Evolutionary conservation across 1,139 yeast species (phyloP).

Genomic region (Fermentozyma sake): DNA sequence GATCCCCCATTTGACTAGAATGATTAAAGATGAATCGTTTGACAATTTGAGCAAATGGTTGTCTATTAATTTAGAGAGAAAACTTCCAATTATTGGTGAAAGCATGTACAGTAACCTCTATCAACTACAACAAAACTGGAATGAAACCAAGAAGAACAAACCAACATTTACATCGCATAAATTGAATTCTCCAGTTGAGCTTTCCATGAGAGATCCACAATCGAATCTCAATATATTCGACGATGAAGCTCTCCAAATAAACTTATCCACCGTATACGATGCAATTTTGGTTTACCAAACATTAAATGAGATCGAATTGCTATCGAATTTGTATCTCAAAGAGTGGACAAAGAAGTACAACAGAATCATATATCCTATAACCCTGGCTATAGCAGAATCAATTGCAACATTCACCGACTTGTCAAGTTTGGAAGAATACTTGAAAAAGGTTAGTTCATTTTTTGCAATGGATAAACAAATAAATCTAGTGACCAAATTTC

Average conservation of each 20-base stretch:
- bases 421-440: constrained; percentile 48
- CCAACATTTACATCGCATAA: constrained; percentile 52
- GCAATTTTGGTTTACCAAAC: constrained; percentile 79
- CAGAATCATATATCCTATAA: constrained; percentile 63
- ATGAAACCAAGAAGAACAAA: constrained; percentile 24
- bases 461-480: constrained; percentile 71
- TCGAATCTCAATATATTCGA: constrained; percentile 42
- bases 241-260: constrained; percentile 45
- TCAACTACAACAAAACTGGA: constrained; percentile 59
- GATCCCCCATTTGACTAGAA: constrained; percentile 69
- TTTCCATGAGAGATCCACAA: constrained; percentile 59
- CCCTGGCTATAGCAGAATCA: constrained; percentile 22
- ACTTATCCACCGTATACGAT: constrained; percentile 71
- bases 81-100: constrained; percentile 57
- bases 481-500: constrained; percentile 51
- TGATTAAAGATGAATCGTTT: constrained; percentile 77
- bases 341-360: constrained; percentile 75
- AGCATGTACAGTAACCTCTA: constrained; percentile 52
- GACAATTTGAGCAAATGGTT: constrained; percentile 71
- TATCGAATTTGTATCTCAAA: constrained; percentile 60
- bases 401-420: constrained; percentile 15
- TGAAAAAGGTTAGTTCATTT: constrained; percentile 69
- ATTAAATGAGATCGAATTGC: constrained; percentile 56
- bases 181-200: constrained; percentile 82
- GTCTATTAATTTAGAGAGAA: constrained; percentile 57